Evolutionary conservation across 2,329 filamentous ascomycete species (phyloP).

Genomic region (Ascochyta pisi): DNA sequence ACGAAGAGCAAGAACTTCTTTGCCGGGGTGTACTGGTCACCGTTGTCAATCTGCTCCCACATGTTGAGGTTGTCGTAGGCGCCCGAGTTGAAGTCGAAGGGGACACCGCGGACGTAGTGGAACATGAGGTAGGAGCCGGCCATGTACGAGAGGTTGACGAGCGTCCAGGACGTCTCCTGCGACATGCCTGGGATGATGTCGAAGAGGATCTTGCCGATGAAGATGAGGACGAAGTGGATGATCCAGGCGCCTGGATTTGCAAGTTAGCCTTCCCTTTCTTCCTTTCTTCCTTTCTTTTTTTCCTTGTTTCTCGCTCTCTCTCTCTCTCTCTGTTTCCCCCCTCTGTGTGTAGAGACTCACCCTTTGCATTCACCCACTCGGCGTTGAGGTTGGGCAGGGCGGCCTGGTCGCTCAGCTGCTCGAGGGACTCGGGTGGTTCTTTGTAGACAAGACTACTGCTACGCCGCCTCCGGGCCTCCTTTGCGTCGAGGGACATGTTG

Average conservation of each 20-base stretch:
- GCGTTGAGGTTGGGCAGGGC: slow-evolving; percentile 95
- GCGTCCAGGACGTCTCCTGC: slow-evolving; percentile 97
- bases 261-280: neutral
- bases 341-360: slow-evolving; percentile 60
- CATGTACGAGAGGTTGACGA: slow-evolving; percentile 99
- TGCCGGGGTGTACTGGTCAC: slow-evolving; percentile 96
- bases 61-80: slow-evolving; percentile 99
- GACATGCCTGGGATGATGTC: slow-evolving; percentile 95
- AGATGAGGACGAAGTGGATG: slow-evolving; percentile 93
- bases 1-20: slow-evolving; percentile 98
- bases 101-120: slow-evolving; percentile 96
- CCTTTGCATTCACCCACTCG: slow-evolving; percentile 99
- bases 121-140: slow-evolving; percentile 99
- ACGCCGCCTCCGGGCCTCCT: slow-evolving; percentile 78
- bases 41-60: slow-evolving; percentile 99
- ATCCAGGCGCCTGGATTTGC: slow-evolving; percentile 83
- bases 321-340: too few species aligned
- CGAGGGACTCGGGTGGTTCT: slow-evolving; percentile 93
- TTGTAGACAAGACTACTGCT: slow-evolving; percentile 99
- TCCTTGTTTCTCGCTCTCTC: too few species aligned
- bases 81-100: slow-evolving; percentile 98
- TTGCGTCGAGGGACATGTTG: slow-evolving; percentile 55
- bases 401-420: slow-evolving; percentile 97
- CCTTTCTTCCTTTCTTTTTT: too few species aligned
- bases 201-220: slow-evolving; percentile 92